Percentiles rank a stretch among this genome's conserved stretches.
phyloP scores from a whole-genome alignment of 2,329 filamentous ascomycete species.

The Aspergillus flavus region DNA sequence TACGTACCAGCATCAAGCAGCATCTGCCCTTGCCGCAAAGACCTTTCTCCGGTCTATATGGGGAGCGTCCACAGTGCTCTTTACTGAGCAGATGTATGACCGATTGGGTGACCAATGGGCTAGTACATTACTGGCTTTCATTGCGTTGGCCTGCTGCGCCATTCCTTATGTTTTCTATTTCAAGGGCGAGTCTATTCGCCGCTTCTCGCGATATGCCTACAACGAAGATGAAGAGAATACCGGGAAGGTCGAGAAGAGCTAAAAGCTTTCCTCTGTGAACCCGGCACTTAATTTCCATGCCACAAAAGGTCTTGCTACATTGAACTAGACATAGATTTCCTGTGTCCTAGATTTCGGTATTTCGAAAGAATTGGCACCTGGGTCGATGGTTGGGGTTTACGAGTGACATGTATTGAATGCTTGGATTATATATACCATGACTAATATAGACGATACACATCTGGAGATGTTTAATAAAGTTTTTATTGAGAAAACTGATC shows the following conservation, averaged over 20 bases:
- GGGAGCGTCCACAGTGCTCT: conserved; percentile 76
- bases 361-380: background rate
- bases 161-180: conserved; percentile 84
- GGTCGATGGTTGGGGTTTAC: background rate
- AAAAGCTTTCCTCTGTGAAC: background rate
- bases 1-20: conserved; percentile 72
- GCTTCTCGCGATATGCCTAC: conserved; percentile 73
- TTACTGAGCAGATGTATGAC: conserved; percentile 79
- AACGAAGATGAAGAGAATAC: conserved; percentile 53
- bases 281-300: background rate
- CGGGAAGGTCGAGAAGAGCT: conserved; percentile 9
- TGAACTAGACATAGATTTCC: background rate
- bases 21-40: conserved; percentile 79
- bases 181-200: conserved; percentile 72
- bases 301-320: background rate
- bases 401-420: background rate
- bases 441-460: background rate
- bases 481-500: background rate
- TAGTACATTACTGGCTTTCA: conserved; percentile 69
- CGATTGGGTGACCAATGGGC: conserved; percentile 77
- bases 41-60: conserved; percentile 79
- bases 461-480: conserved; percentile 1
- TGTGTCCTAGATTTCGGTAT: background rate
- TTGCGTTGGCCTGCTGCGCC: conserved; percentile 74
- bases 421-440: background rate